These are phyloP conservation scores for Globisporangium radiosum DNA, from an alignment of 352 stramenopile genomes.

Conservation along the genomic window DNA sequence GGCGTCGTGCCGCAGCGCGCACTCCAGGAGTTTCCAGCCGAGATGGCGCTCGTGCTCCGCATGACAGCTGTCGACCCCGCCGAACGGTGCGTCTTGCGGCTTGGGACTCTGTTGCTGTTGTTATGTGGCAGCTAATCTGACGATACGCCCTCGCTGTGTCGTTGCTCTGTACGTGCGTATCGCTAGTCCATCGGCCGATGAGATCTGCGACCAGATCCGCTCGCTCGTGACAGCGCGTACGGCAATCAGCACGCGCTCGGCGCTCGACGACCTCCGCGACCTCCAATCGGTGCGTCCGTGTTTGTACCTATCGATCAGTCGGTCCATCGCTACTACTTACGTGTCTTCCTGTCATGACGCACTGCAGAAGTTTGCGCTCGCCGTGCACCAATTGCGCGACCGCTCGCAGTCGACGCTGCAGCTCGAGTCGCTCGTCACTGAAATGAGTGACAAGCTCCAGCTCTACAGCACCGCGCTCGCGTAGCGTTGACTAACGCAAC, in stretches of 20 bases:
- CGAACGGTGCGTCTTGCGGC: slow-evolving; percentile 26
- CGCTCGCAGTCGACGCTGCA: slow-evolving; percentile 52
- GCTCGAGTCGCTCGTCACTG: slow-evolving; percentile 50
- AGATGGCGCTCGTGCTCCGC: slow-evolving; percentile 66
- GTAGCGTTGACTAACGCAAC: slow-evolving; percentile 5
- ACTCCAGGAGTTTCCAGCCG: slow-evolving; percentile 48
- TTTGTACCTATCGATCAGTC: background rate
- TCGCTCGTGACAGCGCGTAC: slow-evolving; percentile 33
- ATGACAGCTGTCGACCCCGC: slow-evolving; percentile 73
- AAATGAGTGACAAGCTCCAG: slow-evolving; percentile 70
- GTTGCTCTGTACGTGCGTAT: background rate
- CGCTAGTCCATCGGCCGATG: slow-evolving; percentile 33
- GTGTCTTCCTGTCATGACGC: background rate
- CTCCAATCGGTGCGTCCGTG: slow-evolving; percentile 31
- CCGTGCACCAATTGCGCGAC: slow-evolving; percentile 50
- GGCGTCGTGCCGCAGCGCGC: slow-evolving; percentile 70
- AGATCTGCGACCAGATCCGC: slow-evolving; percentile 52
- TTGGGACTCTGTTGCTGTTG: background rate
- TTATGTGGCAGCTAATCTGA: background rate
- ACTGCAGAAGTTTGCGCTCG: slow-evolving; percentile 30
- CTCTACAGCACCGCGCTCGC: slow-evolving; percentile 49
- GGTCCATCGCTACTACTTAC: background rate
- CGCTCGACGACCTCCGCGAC: slow-evolving; percentile 58
- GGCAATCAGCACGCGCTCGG: slow-evolving; percentile 31
- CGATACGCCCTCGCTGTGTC: background rate